Conservation (phyloP, 73 alveolate genomes). For the Uronychia binucleata region DNA sequence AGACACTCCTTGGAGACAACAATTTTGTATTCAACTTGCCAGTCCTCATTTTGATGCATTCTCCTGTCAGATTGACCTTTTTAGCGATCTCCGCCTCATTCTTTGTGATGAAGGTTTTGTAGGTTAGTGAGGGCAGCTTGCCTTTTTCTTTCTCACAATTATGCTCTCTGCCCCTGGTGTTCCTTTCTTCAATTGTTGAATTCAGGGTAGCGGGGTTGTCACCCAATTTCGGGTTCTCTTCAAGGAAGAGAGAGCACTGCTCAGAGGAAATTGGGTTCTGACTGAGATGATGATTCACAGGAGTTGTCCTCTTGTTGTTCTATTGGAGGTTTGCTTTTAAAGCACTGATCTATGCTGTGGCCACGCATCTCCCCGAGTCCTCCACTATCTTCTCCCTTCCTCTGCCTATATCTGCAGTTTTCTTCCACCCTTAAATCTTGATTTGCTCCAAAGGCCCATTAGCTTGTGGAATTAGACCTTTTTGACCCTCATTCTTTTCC, state of each 20-base stretch:
- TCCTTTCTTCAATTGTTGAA: neutral
- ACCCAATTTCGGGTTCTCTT: neutral
- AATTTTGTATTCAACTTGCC: neutral
- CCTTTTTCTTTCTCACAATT: neutral
- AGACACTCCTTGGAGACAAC: neutral
- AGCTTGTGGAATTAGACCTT: no score
- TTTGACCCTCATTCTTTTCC: no score
- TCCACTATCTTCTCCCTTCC: neutral
- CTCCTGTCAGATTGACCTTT: no score
- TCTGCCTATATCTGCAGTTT: neutral
- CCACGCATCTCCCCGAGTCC: no score
- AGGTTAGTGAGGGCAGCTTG: neutral
- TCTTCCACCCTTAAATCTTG: neutral
- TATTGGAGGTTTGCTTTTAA: no score
- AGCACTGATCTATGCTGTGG: no score
- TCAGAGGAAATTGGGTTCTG: no score
- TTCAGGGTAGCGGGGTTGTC: neutral
- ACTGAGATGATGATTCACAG: no score
- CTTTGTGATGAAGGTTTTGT: neutral
- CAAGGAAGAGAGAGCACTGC: no score
- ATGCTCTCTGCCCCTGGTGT: neutral
- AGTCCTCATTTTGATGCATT: neutral
- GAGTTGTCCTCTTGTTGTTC: no score
- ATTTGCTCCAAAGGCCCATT: no score
- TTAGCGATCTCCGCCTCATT: neutral